phyloP scores from a whole-genome alignment of 352 stramenopile genomes.

The Globisporangium abappressorium region DNA sequence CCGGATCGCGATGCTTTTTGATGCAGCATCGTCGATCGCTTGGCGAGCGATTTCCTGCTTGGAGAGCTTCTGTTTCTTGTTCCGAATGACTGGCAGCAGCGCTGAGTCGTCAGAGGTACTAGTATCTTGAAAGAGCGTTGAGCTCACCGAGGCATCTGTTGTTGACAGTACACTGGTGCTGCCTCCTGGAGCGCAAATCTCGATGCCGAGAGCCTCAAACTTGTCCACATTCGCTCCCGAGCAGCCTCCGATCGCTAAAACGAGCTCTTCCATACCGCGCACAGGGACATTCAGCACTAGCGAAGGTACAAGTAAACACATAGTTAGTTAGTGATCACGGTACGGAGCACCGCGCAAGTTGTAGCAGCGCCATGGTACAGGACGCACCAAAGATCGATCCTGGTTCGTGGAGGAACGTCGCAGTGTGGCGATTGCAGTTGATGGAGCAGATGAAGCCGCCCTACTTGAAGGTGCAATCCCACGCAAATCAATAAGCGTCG shows the following conservation, averaged over 20 bases:
- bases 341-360: too few species aligned
- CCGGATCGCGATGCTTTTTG: constrained; percentile 37
- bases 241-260: constrained; percentile 70
- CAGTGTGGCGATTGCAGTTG: constrained; percentile 66
- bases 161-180: not conserved
- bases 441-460: constrained; percentile 82
- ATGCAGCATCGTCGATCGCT: constrained; percentile 28
- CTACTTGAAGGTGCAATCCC: constrained; percentile 17
- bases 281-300: constrained; percentile 77
- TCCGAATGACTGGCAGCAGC: not conserved
- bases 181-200: constrained; percentile 44
- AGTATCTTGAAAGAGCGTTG: too few species aligned
- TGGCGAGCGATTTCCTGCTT: constrained; percentile 48
- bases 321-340: too few species aligned
- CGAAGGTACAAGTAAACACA: not conserved
- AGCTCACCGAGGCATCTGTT: not conserved
- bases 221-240: constrained; percentile 59
- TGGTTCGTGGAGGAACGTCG: constrained; percentile 44
- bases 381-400: constrained; percentile 56
- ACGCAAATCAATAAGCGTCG: not conserved
- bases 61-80: constrained; percentile 56
- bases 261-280: constrained; percentile 64
- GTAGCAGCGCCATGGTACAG: too few species aligned
- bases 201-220: constrained; percentile 47
- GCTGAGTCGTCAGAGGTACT: not conserved